phyloP scores from a whole-genome alignment of 225 moss, liverwort and hornwort species.

The Pleurozium schreberi region DNA sequence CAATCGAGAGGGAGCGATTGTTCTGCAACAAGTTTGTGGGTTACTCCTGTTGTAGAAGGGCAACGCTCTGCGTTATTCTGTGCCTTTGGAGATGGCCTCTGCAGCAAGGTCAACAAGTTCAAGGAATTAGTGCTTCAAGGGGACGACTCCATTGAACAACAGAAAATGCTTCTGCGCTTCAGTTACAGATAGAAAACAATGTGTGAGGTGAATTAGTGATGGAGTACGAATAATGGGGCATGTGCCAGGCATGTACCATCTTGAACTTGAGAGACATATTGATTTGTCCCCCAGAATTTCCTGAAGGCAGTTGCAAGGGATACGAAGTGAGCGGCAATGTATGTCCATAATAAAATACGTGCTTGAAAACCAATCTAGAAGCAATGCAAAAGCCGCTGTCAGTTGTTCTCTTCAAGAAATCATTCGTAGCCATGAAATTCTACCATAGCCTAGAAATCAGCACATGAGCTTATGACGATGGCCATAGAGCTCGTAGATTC shows the following conservation, averaged over 20 bases:
- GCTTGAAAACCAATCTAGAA: neutral
- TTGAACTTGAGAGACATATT: slow-evolving; percentile 9
- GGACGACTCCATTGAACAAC: neutral
- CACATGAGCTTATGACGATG: neutral
- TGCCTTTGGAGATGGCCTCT: neutral
- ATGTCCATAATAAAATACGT: neutral
- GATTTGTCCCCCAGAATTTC: slow-evolving; percentile 1
- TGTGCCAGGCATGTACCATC: neutral
- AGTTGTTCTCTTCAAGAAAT: neutral
- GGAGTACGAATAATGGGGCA: neutral
- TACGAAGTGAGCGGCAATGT: neutral
- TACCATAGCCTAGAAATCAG: neutral
- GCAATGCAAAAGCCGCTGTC: neutral
- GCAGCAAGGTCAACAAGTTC: neutral
- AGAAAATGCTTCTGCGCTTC: neutral
- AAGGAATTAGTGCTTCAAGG: neutral
- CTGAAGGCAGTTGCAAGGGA: slow-evolving; percentile 2
- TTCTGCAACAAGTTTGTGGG: neutral
- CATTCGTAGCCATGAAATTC: too few relatives aligned
- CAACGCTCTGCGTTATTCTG: neutral
- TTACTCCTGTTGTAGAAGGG: neutral
- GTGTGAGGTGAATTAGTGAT: neutral
- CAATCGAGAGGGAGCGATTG: neutral
- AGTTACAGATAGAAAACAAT: neutral
- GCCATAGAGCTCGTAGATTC: neutral